These are phyloP conservation scores for Fusarium pseudocircinatum DNA, from an alignment of 2,329 filamentous ascomycete species.

Conservation along the genomic window DNA sequence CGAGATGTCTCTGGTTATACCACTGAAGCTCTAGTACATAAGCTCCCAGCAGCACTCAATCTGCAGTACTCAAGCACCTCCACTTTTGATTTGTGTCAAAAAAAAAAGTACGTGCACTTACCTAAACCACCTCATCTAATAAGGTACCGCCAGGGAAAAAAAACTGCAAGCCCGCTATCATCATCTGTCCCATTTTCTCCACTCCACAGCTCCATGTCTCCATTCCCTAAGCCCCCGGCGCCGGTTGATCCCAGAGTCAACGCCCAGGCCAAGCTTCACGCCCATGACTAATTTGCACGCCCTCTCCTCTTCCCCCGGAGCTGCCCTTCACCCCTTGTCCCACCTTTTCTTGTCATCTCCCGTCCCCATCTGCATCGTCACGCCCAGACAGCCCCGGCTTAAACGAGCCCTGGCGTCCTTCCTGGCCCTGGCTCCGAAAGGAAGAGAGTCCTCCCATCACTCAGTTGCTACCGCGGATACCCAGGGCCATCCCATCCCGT, in stretches of 20 bases:
- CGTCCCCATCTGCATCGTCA: conserved; percentile 34
- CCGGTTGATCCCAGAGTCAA: conserved; percentile 15
- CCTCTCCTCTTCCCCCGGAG: conserved; percentile 11
- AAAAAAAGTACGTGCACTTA: conserved; percentile 1
- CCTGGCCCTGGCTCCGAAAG: not conserved
- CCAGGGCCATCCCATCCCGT: conserved; percentile 13
- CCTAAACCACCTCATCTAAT: not conserved
- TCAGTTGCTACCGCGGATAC: conserved; percentile 16
- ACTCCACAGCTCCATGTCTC: conserved; percentile 29
- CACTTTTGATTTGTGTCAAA: not conserved
- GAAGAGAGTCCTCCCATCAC: conserved; percentile 6
- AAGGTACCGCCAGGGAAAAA: not conserved
- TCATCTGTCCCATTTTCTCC: conserved; percentile 32
- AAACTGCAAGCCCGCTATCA: conserved; percentile 30
- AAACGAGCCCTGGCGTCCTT: conserved; percentile 11
- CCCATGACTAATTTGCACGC: conserved; percentile 13
- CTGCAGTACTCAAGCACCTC: not conserved
- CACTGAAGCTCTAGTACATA: not conserved
- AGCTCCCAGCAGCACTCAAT: not conserved
- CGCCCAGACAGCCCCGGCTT: conserved; percentile 20
- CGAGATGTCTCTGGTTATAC: not conserved
- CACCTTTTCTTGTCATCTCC: conserved; percentile 40
- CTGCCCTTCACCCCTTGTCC: conserved; percentile 22
- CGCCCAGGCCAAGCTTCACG: not conserved
- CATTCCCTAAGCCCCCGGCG: conserved; percentile 12